phyloP scores from a whole-genome alignment of 108 stramenopile species.

The Cyclotella sp. region DNA sequence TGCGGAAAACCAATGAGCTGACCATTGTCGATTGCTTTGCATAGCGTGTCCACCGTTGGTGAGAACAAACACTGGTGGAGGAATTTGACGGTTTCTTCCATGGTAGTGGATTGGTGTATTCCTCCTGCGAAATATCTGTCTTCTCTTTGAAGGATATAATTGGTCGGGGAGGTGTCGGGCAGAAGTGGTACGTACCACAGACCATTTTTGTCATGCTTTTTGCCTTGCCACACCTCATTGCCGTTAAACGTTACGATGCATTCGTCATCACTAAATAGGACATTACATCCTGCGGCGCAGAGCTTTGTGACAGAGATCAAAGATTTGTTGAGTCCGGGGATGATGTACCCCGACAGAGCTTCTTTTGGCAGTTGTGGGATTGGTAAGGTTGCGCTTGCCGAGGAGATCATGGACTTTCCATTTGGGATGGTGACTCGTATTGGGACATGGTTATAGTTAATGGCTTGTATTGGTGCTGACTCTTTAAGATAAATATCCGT shows the following conservation, averaged over 20 bases:
- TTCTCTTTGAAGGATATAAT: no score
- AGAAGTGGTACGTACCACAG: constrained; percentile 4
- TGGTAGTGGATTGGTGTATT: neutral
- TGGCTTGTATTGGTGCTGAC: neutral
- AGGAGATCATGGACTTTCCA: neutral
- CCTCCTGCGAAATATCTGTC: no score
- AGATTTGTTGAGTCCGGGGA: neutral
- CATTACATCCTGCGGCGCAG: constrained; percentile 9
- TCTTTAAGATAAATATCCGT: neutral
- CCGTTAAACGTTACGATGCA: neutral
- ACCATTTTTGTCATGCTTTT: neutral
- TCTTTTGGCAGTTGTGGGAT: neutral
- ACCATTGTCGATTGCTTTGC: no score
- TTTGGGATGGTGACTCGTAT: neutral
- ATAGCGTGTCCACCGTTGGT: no score
- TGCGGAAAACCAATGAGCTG: no score
- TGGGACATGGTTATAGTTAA: neutral
- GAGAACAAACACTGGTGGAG: constrained; percentile 13
- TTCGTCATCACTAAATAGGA: no score
- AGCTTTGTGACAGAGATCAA: neutral
- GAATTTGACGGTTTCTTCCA: constrained; percentile 1
- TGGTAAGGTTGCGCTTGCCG: neutral
- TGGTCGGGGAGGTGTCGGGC: no score
- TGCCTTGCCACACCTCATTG: neutral
- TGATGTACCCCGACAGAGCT: neutral